Evolutionary conservation across 108 stramenopile species (phyloP).

Genomic region (Conticribra weissflogii): DNA sequence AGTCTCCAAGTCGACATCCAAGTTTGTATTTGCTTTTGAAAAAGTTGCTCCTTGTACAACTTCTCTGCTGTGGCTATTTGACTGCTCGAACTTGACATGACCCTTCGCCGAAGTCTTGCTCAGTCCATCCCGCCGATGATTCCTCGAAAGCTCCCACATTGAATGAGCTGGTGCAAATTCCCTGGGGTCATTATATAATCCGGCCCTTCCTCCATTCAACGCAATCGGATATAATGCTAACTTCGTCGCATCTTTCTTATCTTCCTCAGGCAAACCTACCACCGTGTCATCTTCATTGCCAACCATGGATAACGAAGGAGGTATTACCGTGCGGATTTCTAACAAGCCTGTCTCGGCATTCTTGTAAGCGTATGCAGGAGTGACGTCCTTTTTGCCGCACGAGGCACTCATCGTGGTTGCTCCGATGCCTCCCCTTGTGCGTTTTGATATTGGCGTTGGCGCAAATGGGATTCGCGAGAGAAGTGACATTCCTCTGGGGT

Average conservation of each 20-base stretch:
- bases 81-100: constrained; percentile 42
- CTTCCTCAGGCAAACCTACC: constrained; percentile 36
- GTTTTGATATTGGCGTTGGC: constrained; percentile 16
- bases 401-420: constrained; percentile 7
- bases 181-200: constrained; percentile 51
- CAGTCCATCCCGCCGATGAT: constrained; percentile 26
- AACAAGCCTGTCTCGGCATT: constrained; percentile 48
- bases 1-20: constrained; percentile 12
- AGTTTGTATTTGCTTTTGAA: too few species aligned
- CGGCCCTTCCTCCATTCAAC: constrained; percentile 53
- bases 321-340: constrained; percentile 43
- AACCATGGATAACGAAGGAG: constrained; percentile 42
- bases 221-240: constrained; percentile 57
- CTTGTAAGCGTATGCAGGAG: constrained; percentile 57
- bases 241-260: constrained; percentile 9
- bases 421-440: background rate
- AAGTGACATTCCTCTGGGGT: constrained; percentile 34
- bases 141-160: constrained; percentile 14
- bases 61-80: constrained; percentile 1
- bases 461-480: constrained; percentile 36
- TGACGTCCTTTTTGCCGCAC: constrained; percentile 30
- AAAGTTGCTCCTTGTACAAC: background rate
- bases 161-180: constrained; percentile 36
- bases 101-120: constrained; percentile 31
- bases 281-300: constrained; percentile 49